phyloP scores from a whole-genome alignment of 2,329 filamentous ascomycete species.

The Botryotinia narcissicola region DNA sequence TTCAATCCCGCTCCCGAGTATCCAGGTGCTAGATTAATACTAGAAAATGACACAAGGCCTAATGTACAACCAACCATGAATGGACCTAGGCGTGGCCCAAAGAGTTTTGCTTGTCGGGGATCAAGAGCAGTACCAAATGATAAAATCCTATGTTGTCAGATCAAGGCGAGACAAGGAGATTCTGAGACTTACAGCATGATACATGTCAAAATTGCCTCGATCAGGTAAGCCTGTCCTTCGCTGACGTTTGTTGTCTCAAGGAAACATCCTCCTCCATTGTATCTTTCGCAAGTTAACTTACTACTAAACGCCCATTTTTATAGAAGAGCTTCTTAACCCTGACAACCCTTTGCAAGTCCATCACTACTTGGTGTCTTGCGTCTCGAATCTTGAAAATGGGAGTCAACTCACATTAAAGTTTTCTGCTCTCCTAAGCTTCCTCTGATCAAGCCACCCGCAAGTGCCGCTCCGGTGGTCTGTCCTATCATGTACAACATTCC shows the following conservation, averaged over 20 bases:
- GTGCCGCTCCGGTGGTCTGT: slow-evolving; percentile 47
- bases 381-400: neutral
- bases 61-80: slow-evolving; percentile 48
- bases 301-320: neutral
- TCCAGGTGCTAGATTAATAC: slow-evolving; percentile 40
- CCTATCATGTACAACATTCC: slow-evolving; percentile 49
- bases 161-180: neutral
- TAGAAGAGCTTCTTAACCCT: neutral
- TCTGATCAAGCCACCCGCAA: slow-evolving; percentile 44
- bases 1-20: slow-evolving; percentile 44
- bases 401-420: slow-evolving; percentile 34
- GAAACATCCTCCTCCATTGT: slow-evolving; percentile 38
- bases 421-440: slow-evolving; percentile 38
- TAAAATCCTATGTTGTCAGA: slow-evolving; percentile 40
- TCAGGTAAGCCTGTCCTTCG: slow-evolving; percentile 45
- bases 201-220: slow-evolving; percentile 51
- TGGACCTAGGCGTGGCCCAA: slow-evolving; percentile 50
- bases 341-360: neutral
- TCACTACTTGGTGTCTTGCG: neutral
- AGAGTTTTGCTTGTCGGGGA: slow-evolving; percentile 48
- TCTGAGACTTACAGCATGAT: slow-evolving; percentile 41
- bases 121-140: slow-evolving; percentile 55
- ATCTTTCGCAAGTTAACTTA: slow-evolving; percentile 25
- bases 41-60: slow-evolving; percentile 42
- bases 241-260: slow-evolving; percentile 34